Conservation (phyloP, 2,329 filamentous ascomycete genomes). For the Periglandula ipomoeae region DNA sequence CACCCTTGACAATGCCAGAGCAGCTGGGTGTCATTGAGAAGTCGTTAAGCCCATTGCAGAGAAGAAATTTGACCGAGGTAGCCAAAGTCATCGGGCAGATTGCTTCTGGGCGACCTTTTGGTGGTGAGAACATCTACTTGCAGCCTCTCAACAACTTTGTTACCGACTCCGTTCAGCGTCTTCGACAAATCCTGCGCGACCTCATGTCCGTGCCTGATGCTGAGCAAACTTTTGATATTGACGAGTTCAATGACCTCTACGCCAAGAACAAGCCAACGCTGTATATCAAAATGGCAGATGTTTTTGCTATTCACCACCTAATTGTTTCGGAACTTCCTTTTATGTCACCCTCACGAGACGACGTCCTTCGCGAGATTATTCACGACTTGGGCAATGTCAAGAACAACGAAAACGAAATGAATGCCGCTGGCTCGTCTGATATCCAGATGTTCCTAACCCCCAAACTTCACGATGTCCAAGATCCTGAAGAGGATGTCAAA, state of each 20-base stretch:
- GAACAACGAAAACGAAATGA: conserved; percentile 90
- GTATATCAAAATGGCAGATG: conserved; percentile 98
- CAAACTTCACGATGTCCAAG: conserved; percentile 81
- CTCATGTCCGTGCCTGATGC: conserved; percentile 79
- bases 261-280: conserved; percentile 92
- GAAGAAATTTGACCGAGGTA: conserved; percentile 83
- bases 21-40: conserved; percentile 89
- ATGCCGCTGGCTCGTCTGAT: conserved; percentile 75
- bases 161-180: conserved; percentile 70
- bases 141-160: conserved; percentile 92
- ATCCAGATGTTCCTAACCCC: conserved; percentile 86
- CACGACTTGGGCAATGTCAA: conserved; percentile 93
- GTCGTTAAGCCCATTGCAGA: conserved; percentile 80
- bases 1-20: conserved; percentile 81
- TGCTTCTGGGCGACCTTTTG: conserved; percentile 80
- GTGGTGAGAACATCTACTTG: conserved; percentile 88
- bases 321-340: conserved; percentile 68
- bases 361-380: conserved; percentile 82
- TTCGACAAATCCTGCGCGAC: conserved; percentile 65
- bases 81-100: conserved; percentile 87
- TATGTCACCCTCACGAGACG: conserved; percentile 74
- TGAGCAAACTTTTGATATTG: conserved; percentile 91
- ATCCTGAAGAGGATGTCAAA: conserved; percentile 88
- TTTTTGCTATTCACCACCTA: conserved; percentile 90
- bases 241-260: conserved; percentile 97